A percentile compares a stretch with the other conserved stretches of the same genome.
These are phyloP conservation scores for Pyronema omphalodes DNA, from an alignment of 495 filamentous ascomycete genomes.

Conservation along the genomic window DNA sequence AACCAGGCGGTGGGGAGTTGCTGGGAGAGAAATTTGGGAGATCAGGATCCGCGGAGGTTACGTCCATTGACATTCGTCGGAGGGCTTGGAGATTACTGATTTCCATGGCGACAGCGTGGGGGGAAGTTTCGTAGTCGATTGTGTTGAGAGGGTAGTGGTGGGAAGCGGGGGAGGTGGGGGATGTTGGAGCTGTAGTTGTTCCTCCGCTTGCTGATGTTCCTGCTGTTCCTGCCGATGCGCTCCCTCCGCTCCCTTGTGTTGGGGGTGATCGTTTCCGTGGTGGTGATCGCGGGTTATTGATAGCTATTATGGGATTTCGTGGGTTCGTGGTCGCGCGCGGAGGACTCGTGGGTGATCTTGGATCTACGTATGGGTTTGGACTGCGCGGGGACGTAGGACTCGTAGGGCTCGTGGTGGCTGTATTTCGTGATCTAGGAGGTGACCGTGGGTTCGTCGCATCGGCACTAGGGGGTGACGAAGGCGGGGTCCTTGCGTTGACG, in stretches of 20 bases:
- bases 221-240: conserved; percentile 3
- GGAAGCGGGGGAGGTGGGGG: conserved; percentile 44
- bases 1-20: conserved; percentile 46
- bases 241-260: background rate
- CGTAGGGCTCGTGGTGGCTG: too few relatives aligned
- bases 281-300: too few relatives aligned
- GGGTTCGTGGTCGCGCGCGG: too few relatives aligned
- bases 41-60: conserved; percentile 82
- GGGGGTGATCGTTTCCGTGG: background rate
- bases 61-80: conserved; percentile 96
- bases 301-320: too few relatives aligned
- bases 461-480: too few relatives aligned
- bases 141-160: conserved; percentile 72
- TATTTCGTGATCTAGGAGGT: too few relatives aligned
- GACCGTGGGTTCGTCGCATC: too few relatives aligned
- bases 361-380: too few relatives aligned
- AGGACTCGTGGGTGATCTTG: too few relatives aligned
- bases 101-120: conserved; percentile 85
- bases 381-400: too few relatives aligned
- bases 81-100: conserved; percentile 88
- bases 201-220: conserved; percentile 15
- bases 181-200: conserved; percentile 27
- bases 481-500: too few relatives aligned
- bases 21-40: conserved; percentile 49
- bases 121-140: conserved; percentile 79